Percentiles rank a stretch among this genome's conserved stretches.
Conservation (phyloP, 306 rosid species). For the Rosa lucieae region DNA sequence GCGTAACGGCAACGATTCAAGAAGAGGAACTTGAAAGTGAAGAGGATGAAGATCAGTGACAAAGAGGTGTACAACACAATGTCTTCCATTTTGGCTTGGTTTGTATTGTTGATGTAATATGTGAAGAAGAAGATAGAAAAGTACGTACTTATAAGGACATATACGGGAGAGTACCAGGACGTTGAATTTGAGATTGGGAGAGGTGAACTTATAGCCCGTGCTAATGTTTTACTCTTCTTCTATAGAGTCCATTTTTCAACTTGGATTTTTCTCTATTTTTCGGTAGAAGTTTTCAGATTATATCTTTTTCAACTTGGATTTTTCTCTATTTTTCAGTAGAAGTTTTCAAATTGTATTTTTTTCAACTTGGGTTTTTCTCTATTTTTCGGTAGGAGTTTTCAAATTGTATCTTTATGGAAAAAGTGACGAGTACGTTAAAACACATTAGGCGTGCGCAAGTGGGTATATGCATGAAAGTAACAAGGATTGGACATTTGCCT, state of each 20-base stretch:
- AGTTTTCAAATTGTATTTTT: not conserved
- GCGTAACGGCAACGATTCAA: not conserved
- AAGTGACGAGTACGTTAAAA: no score
- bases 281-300: not conserved
- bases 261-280: not conserved
- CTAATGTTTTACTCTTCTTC: not conserved
- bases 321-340: not conserved
- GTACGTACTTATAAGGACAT: not conserved
- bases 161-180: not conserved
- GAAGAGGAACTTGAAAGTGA: slow-evolving; percentile 28
- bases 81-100: slow-evolving; percentile 12
- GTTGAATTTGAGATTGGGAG: not conserved
- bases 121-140: not conserved
- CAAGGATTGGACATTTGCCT: not conserved
- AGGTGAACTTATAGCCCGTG: not conserved
- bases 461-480: no score
- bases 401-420: not conserved
- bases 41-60: slow-evolving; percentile 24
- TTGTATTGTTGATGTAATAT: not conserved
- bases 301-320: not conserved
- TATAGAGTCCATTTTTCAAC: not conserved
- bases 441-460: not conserved
- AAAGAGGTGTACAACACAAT: slow-evolving; percentile 6
- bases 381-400: not conserved
- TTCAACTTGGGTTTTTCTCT: not conserved